Evolutionary conservation across 257 asterid species (phyloP).

Genomic region (Solanum acaule): DNA sequence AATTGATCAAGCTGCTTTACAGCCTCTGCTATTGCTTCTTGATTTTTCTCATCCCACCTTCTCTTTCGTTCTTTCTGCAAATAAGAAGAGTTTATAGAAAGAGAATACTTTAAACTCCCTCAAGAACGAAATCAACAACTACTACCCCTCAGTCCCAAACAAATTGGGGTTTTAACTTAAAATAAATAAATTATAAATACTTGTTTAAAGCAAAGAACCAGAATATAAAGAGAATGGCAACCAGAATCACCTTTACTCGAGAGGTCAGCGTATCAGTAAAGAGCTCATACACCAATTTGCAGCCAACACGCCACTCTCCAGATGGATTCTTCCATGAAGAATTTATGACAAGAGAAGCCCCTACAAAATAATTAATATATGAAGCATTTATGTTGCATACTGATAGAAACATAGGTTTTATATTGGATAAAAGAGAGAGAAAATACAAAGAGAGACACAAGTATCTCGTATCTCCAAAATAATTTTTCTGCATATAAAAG

Average conservation of each 20-base stretch:
- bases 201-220: neutral
- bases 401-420: neutral
- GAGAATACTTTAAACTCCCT: neutral
- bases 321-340: slow-evolving; percentile 89
- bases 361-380: slow-evolving; percentile 16
- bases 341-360: slow-evolving; percentile 61
- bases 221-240: neutral
- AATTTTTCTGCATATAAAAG: neutral
- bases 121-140: neutral
- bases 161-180: neutral
- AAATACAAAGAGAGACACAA: neutral
- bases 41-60: slow-evolving; percentile 83
- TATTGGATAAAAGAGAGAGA: neutral
- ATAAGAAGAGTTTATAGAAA: slow-evolving; percentile 7
- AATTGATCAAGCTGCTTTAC: slow-evolving; percentile 81
- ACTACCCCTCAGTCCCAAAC: neutral
- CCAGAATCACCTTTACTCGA: slow-evolving; percentile 65
- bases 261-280: slow-evolving; percentile 64
- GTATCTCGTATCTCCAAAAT: neutral
- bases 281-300: slow-evolving; percentile 79
- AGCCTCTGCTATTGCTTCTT: slow-evolving; percentile 84
- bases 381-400: neutral
- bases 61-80: slow-evolving; percentile 83
- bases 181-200: neutral
- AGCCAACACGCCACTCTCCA: slow-evolving; percentile 95